phyloP scores from a whole-genome alignment of 1,284 basidiomycete species.

The Ustilago sp. region DNA sequence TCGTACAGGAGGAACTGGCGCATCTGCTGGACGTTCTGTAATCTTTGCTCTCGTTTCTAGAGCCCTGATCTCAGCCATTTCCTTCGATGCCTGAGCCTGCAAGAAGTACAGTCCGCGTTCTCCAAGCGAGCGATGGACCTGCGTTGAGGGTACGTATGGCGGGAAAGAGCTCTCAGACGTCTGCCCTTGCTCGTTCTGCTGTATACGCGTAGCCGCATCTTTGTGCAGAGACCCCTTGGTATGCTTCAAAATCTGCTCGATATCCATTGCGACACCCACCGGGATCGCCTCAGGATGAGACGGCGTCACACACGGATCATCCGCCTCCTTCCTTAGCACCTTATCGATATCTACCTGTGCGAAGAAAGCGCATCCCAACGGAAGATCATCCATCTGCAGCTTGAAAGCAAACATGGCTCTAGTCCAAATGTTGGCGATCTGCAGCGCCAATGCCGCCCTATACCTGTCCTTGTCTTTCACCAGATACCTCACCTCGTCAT shows the following conservation, averaged over 20 bases:
- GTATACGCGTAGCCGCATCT: conserved; percentile 13
- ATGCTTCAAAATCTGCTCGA: conserved; percentile 76
- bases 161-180: conserved; percentile 16
- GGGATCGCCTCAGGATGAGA: conserved; percentile 86
- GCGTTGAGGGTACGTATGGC: conserved; percentile 50
- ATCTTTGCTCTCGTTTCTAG: conserved; percentile 59
- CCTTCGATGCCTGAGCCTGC: conserved; percentile 66
- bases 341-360: conserved; percentile 94
- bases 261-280: conserved; percentile 86
- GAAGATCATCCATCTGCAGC: conserved; percentile 94
- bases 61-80: conserved; percentile 64
- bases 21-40: conserved; percentile 23
- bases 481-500: conserved; percentile 95
- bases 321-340: conserved; percentile 93
- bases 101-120: conserved; percentile 61
- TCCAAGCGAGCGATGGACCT: conserved; percentile 63
- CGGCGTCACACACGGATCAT: conserved; percentile 94
- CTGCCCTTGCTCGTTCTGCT: neutral
- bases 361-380: conserved; percentile 89
- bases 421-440: conserved; percentile 97
- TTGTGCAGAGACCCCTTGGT: conserved; percentile 60
- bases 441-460: conserved; percentile 89
- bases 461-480: conserved; percentile 88
- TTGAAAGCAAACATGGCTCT: conserved; percentile 90
- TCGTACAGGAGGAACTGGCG: conserved; percentile 1